Base-by-base conservation (phyloP, 2,329 filamentous ascomycete genomes). In the Talaromyces sp. region DNA sequence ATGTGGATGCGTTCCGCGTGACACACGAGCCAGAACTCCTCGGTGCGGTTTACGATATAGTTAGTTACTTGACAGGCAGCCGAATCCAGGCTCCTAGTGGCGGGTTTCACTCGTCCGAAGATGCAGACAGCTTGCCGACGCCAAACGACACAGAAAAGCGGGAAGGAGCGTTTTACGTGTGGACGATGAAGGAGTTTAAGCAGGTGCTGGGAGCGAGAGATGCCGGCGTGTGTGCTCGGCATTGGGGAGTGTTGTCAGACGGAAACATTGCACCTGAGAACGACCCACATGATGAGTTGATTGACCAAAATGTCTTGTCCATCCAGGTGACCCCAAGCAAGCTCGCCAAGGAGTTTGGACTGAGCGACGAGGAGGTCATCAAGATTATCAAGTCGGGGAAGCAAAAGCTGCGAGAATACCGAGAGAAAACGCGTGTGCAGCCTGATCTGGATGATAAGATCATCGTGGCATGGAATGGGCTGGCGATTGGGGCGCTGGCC, bases 151-250 rank as follows among this genome's bases (percentile, higher is more conserved):
- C 81, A 4, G 89, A 96, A 58, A 92, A 93, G 80, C 85, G 89
- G 35, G 93, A 98, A 75, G 95, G 95, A 0, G 93, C 93, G 0
- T 98, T 91, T 72, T 97, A 98, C 68, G 85, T 97, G 3, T 99
- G 93, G 93, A 96, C 93, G 0, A 79, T 89, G 56, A 89, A 91
- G 56, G 93, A 98, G 71, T 89, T 98, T 62, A 87, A 92, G 62
- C 83, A 86, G 11, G 85, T 96, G 2, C 81, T 97, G 1, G 86
- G 86, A 2, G 80, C 84, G 3, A 82, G 87, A 46, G 86, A 89
- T 61, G 87, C 87, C 24, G 84, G 87, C 2, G 84, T 96, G 17
- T 87, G 90, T 31, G 90, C 91, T 0, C 86, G 86, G 4, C 91
- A 96, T 74, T 98, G 91, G 86, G 89, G 90, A 62, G 88, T 97